These are phyloP conservation scores for Angomonas desouzai DNA, from an alignment of 208 protist genomes.

Conservation along the genomic window DNA sequence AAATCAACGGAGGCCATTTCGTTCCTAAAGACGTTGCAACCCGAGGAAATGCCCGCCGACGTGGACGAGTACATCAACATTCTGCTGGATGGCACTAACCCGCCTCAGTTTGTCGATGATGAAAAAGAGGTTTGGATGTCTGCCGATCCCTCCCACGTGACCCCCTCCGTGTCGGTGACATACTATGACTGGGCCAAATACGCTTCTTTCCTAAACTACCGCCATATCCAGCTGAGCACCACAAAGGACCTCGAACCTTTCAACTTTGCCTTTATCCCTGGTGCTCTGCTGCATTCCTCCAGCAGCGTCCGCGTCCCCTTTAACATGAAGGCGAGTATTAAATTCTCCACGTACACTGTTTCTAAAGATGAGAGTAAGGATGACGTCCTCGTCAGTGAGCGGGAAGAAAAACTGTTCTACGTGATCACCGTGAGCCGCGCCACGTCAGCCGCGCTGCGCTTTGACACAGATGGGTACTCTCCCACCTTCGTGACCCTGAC, in stretches of 20 bases:
- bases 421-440: slow-evolving; percentile 55
- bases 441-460: slow-evolving; percentile 52
- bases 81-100: slow-evolving; percentile 56
- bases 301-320: slow-evolving; percentile 64
- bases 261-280: slow-evolving; percentile 80
- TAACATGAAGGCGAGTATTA: slow-evolving; percentile 40
- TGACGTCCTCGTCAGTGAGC: slow-evolving; percentile 31
- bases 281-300: slow-evolving; percentile 59
- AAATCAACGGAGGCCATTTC: slow-evolving; percentile 31
- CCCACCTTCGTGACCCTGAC: slow-evolving; percentile 25
- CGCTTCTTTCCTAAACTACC: slow-evolving; percentile 73
- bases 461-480: slow-evolving; percentile 54
- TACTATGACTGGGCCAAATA: slow-evolving; percentile 62
- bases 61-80: slow-evolving; percentile 28
- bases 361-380: slow-evolving; percentile 16
- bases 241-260: slow-evolving; percentile 39
- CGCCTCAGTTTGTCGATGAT: slow-evolving; percentile 17
- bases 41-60: neutral
- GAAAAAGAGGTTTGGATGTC: slow-evolving; percentile 60
- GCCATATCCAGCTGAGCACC: slow-evolving; percentile 27
- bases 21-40: neutral
- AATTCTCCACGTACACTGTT: slow-evolving; percentile 50
- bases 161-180: neutral
- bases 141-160: slow-evolving; percentile 5
- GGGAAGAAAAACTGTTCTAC: slow-evolving; percentile 55